Evolutionary conservation across 2,329 filamentous ascomycete genomes (phyloP).

Genomic region (Xylaria sp.): DNA sequence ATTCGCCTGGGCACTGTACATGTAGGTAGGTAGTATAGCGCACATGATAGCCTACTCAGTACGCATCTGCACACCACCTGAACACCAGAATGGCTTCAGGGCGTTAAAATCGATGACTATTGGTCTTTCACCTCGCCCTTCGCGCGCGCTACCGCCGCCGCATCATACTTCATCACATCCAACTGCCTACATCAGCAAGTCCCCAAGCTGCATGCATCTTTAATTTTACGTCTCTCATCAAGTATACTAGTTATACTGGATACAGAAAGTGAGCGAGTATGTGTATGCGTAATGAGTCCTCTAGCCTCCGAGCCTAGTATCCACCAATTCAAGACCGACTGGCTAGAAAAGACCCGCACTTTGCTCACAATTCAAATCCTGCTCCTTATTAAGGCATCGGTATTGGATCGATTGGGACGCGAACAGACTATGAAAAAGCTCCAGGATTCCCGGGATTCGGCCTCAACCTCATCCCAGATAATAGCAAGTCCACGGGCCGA

Average conservation of each 20-base stretch:
- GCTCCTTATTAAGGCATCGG: slow-evolving; percentile 18
- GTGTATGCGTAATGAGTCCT: background rate
- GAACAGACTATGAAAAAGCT: background rate
- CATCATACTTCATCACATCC: slow-evolving; percentile 6
- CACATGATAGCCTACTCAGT: background rate
- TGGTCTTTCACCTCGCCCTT: slow-evolving; percentile 23
- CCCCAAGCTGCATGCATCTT: background rate
- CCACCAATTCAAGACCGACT: background rate
- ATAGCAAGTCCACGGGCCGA: background rate
- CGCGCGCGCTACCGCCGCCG: slow-evolving; percentile 34
- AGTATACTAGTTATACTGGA: background rate
- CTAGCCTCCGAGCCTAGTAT: background rate
- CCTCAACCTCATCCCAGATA: slow-evolving; percentile 8
- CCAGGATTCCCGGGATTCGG: slow-evolving; percentile 1
- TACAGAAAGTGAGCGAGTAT: background rate
- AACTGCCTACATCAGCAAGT: background rate
- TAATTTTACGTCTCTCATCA: background rate
- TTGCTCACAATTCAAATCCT: slow-evolving; percentile 24
- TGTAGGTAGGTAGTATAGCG: too few species aligned
- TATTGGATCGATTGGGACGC: background rate
- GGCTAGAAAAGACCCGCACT: slow-evolving; percentile 15
- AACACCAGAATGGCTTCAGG: slow-evolving; percentile 2
- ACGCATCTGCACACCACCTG: slow-evolving; percentile 13
- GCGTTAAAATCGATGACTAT: slow-evolving; percentile 23
- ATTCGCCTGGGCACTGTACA: too few species aligned